phyloP scores from a whole-genome alignment of 495 filamentous ascomycete genomes.

The Lasiosphaeriaceae sp. region DNA sequence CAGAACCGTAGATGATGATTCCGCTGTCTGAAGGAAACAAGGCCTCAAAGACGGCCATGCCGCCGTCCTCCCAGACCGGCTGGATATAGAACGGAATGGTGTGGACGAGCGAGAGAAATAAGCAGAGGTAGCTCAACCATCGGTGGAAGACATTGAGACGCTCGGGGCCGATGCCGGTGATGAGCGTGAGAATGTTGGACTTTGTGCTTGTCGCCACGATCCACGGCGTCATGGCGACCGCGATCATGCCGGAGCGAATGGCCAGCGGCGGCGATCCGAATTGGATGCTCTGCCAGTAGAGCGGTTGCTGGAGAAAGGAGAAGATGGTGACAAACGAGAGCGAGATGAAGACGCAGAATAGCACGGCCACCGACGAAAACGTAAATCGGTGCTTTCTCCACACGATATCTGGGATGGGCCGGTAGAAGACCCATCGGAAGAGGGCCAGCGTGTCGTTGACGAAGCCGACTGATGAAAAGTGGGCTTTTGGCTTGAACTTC shows the following conservation, averaged over 20 bases:
- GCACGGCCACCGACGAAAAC: slow-evolving; percentile 72
- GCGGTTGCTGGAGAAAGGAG: slow-evolving; percentile 75
- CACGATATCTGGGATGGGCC: slow-evolving; percentile 66
- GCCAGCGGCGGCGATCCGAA: slow-evolving; percentile 87
- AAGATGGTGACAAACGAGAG: slow-evolving; percentile 73
- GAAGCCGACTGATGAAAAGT: slow-evolving; percentile 63
- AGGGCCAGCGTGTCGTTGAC: slow-evolving; percentile 73
- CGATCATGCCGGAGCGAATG: slow-evolving; percentile 88
- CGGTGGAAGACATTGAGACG: slow-evolving; percentile 89
- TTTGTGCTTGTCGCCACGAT: slow-evolving; percentile 88
- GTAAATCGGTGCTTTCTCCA: slow-evolving; percentile 61
- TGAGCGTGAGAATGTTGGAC: slow-evolving; percentile 76
- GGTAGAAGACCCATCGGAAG: slow-evolving; percentile 81
- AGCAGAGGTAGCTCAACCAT: slow-evolving; percentile 84
- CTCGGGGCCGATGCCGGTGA: slow-evolving; percentile 91
- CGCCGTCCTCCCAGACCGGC: slow-evolving; percentile 76
- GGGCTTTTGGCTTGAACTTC: slow-evolving; percentile 57
- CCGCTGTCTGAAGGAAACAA: slow-evolving; percentile 58
- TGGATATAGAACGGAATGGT: slow-evolving; percentile 86
- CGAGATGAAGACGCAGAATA: slow-evolving; percentile 59
- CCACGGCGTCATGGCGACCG: slow-evolving; percentile 92
- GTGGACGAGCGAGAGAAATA: slow-evolving; percentile 79
- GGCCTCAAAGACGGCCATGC: slow-evolving; percentile 58
- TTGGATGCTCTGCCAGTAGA: slow-evolving; percentile 77
- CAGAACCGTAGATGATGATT: slow-evolving; percentile 81